These are phyloP conservation scores for Erythrophleum ivorense DNA, from an alignment of 331 rosid genomes.

Conservation along the genomic window DNA sequence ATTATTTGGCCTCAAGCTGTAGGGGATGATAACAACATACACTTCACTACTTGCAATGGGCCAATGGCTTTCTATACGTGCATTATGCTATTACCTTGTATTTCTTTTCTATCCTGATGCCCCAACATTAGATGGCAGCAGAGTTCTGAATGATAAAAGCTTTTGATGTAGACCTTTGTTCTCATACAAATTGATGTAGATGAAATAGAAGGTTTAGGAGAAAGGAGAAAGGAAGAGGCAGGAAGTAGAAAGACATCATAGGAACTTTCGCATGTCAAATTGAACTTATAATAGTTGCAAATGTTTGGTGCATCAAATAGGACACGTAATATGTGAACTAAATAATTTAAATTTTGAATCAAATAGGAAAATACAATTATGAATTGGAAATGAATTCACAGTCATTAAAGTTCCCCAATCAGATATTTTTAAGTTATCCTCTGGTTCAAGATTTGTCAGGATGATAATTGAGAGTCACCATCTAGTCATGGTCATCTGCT, in stretches of 20 bases:
- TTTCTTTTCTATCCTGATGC: neutral
- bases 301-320: conserved; percentile 10
- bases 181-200: neutral
- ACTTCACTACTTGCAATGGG: neutral
- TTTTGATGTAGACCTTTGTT: neutral
- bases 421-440: neutral
- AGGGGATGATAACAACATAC: neutral
- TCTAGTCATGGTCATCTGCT: neutral
- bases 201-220: neutral
- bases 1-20: neutral
- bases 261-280: neutral
- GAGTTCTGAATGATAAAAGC: neutral
- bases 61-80: neutral
- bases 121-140: neutral
- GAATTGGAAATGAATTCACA: conserved; percentile 6
- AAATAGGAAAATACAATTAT: neutral
- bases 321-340: conserved; percentile 9
- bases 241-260: neutral
- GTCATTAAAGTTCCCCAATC: conserved; percentile 13
- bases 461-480: conserved; percentile 28
- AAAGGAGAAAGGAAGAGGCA: neutral
- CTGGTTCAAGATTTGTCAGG: conserved; percentile 25
- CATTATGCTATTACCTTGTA: neutral
- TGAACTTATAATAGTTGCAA: conserved; percentile 15
- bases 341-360: conserved; percentile 1